Evolutionary conservation across 2,329 filamentous ascomycete species (phyloP).

Genomic region (Calonectria fujianensis): DNA sequence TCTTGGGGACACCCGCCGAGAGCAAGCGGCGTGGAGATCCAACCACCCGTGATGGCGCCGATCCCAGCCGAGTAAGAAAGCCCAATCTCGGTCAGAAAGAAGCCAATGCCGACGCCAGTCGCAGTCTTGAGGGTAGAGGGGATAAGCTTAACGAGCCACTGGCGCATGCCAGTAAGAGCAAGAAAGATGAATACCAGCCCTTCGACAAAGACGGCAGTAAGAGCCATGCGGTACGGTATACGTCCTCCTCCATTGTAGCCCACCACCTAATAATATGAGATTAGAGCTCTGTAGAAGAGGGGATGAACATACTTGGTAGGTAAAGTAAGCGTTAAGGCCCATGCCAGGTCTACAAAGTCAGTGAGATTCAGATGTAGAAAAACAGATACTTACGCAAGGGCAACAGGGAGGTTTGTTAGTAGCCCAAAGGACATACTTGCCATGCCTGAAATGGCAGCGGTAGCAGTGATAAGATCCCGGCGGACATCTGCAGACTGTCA

Average conservation of each 20-base stretch:
- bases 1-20: constrained; percentile 83
- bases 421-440: constrained; percentile 86
- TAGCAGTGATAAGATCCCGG: constrained; percentile 87
- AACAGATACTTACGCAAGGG: constrained; percentile 58
- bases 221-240: constrained; percentile 75
- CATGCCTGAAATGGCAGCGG: constrained; percentile 85
- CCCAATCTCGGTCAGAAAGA: constrained; percentile 79
- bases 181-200: constrained; percentile 79
- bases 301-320: constrained; percentile 69
- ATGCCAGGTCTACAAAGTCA: constrained; percentile 74
- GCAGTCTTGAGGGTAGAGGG: constrained; percentile 79
- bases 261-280: constrained; percentile 73
- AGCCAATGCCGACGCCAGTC: constrained; percentile 78
- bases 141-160: constrained; percentile 82
- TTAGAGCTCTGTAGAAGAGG: neutral
- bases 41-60: constrained; percentile 84
- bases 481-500: constrained; percentile 71
- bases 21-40: constrained; percentile 80
- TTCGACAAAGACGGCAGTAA: constrained; percentile 79
- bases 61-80: constrained; percentile 88
- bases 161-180: constrained; percentile 80
- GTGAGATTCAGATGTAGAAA: neutral
- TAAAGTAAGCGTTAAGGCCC: constrained; percentile 81
- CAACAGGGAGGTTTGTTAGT: constrained; percentile 83
- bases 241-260: constrained; percentile 74